These are phyloP conservation scores for Candida nitratophila DNA, from an alignment of 805 yeast species.

Conservation along the genomic window DNA sequence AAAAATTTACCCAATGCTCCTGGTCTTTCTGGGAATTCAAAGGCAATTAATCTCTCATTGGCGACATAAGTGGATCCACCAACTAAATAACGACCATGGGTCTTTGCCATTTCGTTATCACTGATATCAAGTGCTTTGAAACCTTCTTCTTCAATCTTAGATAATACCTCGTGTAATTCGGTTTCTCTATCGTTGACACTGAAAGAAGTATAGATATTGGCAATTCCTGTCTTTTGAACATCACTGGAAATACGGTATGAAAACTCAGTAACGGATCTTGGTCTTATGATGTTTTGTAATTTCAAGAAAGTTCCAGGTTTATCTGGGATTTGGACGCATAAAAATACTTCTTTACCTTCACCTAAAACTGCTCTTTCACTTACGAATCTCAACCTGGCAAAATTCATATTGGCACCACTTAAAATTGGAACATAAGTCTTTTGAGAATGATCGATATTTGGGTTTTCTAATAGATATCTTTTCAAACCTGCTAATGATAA, in stretches of 20 bases:
- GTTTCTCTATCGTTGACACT: slow-evolving; percentile 67
- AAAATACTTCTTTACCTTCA: slow-evolving; percentile 93
- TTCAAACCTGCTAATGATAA: slow-evolving; percentile 92
- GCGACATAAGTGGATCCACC: slow-evolving; percentile 79
- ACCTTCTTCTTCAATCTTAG: slow-evolving; percentile 52
- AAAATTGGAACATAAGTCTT: slow-evolving; percentile 77
- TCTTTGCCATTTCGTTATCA: slow-evolving; percentile 89
- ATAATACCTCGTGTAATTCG: slow-evolving; percentile 63
- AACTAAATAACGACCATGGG: slow-evolving; percentile 92
- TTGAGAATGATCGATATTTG: slow-evolving; percentile 62
- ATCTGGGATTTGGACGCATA: slow-evolving; percentile 88
- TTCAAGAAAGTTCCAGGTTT: slow-evolving; percentile 82
- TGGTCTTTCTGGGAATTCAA: slow-evolving; percentile 97
- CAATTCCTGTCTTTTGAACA: slow-evolving; percentile 36
- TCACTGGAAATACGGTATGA: slow-evolving; percentile 67
- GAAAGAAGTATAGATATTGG: slow-evolving; percentile 84
- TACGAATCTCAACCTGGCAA: slow-evolving; percentile 91
- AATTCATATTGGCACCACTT: slow-evolving; percentile 98
- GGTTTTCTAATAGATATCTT: slow-evolving; percentile 62
- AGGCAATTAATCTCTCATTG: slow-evolving; percentile 71
- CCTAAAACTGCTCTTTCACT: slow-evolving; percentile 98
- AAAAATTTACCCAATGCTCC: slow-evolving; percentile 86
- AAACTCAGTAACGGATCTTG: slow-evolving; percentile 91
- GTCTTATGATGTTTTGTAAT: slow-evolving; percentile 71
- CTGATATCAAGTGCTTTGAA: slow-evolving; percentile 79